These are phyloP conservation scores for Bolboschoenus planiculmis DNA, from an alignment of 176 grass and related monocot species.

Conservation along the genomic window DNA sequence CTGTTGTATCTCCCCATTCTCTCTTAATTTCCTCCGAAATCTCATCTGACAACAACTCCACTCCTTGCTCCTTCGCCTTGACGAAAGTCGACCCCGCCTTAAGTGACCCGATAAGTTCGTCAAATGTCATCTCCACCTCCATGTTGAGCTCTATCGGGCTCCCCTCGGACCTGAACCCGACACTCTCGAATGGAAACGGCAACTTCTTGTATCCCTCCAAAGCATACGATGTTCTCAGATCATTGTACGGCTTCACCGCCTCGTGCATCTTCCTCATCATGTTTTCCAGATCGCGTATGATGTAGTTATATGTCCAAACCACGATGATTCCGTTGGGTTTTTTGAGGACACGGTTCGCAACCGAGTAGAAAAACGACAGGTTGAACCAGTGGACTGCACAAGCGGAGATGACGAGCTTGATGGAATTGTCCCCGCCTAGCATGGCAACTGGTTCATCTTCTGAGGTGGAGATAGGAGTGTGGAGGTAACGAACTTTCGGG, in stretches of 20 bases:
- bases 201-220: constrained; percentile 45
- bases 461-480: constrained; percentile 48
- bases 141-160: constrained; percentile 45
- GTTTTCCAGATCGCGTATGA: constrained; percentile 37
- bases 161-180: constrained; percentile 51
- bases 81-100: constrained; percentile 36
- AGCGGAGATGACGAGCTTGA: constrained; percentile 55
- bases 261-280: constrained; percentile 28
- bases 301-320: constrained; percentile 61
- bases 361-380: constrained; percentile 55
- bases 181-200: constrained; percentile 61
- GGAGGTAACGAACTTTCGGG: constrained; percentile 46
- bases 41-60: constrained; percentile 42
- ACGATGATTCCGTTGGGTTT: constrained; percentile 58
- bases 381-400: constrained; percentile 61
- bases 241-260: constrained; percentile 33
- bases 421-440: constrained; percentile 53
- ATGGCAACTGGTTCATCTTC: constrained; percentile 46
- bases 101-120: constrained; percentile 27
- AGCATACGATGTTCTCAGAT: constrained; percentile 40
- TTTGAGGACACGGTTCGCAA: constrained; percentile 43
- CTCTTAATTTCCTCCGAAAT: constrained; percentile 39
- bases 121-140: constrained; percentile 50
- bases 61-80: constrained; percentile 50
- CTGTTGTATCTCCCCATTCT: constrained; percentile 28